phyloP scores from a whole-genome alignment of 179 eudicot genomes.

The Carnegiea gigantea region DNA sequence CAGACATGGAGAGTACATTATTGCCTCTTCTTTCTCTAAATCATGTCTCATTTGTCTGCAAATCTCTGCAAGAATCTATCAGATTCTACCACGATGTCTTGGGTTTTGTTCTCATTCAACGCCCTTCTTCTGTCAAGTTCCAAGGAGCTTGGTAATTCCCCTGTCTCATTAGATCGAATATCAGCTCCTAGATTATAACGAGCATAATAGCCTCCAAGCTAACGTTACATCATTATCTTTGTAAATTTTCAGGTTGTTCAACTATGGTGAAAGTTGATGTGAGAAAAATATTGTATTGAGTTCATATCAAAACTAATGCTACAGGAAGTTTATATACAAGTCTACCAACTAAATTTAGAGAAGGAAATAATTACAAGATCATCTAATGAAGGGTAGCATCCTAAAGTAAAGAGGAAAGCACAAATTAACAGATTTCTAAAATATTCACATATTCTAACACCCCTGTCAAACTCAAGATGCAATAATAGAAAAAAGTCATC shows the following conservation, averaged over 20 bases:
- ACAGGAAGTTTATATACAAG: no score
- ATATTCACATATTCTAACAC: no score
- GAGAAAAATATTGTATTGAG: no score
- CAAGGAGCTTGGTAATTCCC: conserved; percentile 58
- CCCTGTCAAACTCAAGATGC: no score
- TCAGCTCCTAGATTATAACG: not conserved
- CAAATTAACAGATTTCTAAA: no score
- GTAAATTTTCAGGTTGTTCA: conserved; percentile 44
- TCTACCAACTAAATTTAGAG: no score
- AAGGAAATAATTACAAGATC: no score
- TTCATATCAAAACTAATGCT: no score
- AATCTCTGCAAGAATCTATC: conserved; percentile 41
- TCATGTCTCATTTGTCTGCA: conserved; percentile 55
- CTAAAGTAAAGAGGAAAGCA: no score
- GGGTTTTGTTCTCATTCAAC: conserved; percentile 51
- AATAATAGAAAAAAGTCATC: no score
- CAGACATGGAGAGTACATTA: not conserved
- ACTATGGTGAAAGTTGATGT: conserved; percentile 28
- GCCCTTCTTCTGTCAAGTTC: conserved; percentile 59
- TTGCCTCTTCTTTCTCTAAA: conserved; percentile 48
- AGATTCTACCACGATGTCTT: conserved; percentile 52
- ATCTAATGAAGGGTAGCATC: no score
- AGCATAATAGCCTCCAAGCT: not conserved
- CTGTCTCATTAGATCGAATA: not conserved
- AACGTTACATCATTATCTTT: not conserved